Evolutionary conservation across 352 stramenopile species (phyloP).

Genomic region (Nothophytophthora sp.): DNA sequence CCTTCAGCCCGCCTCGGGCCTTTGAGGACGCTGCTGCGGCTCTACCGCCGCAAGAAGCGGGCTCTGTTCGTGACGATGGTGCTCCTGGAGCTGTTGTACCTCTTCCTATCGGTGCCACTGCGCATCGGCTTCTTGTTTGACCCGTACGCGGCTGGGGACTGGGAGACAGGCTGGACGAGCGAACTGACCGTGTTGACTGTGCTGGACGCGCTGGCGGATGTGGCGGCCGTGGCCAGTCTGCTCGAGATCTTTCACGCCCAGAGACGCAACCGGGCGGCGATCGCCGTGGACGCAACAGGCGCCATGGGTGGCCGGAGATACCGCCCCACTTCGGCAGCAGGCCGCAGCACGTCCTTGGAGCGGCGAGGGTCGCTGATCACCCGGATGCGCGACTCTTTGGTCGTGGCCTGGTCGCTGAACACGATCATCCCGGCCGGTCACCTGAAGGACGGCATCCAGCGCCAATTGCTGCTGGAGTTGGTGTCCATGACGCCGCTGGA

Average conservation of each 20-base stretch:
- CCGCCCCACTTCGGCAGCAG: background rate
- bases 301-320: constrained; percentile 22
- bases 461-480: constrained; percentile 44
- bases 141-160: constrained; percentile 25
- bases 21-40: background rate
- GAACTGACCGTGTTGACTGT: constrained; percentile 50
- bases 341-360: background rate
- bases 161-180: constrained; percentile 35
- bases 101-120: constrained; percentile 56
- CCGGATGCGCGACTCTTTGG: constrained; percentile 33
- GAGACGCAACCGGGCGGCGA: constrained; percentile 41
- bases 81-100: constrained; percentile 44
- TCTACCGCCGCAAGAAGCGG: constrained; percentile 22
- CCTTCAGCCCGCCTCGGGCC: no score
- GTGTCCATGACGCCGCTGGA: constrained; percentile 56
- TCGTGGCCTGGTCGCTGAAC: constrained; percentile 65
- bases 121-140: constrained; percentile 76
- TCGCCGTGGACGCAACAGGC: constrained; percentile 18
- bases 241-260: constrained; percentile 50
- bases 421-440: constrained; percentile 44
- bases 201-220: constrained; percentile 55
- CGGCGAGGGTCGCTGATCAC: constrained; percentile 14
- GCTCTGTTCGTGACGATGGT: constrained; percentile 28
- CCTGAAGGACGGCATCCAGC: constrained; percentile 29
- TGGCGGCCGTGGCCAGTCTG: constrained; percentile 40